phyloP scores from a whole-genome alignment of 495 filamentous ascomycete genomes.

The Apiosordaria backusii region DNA sequence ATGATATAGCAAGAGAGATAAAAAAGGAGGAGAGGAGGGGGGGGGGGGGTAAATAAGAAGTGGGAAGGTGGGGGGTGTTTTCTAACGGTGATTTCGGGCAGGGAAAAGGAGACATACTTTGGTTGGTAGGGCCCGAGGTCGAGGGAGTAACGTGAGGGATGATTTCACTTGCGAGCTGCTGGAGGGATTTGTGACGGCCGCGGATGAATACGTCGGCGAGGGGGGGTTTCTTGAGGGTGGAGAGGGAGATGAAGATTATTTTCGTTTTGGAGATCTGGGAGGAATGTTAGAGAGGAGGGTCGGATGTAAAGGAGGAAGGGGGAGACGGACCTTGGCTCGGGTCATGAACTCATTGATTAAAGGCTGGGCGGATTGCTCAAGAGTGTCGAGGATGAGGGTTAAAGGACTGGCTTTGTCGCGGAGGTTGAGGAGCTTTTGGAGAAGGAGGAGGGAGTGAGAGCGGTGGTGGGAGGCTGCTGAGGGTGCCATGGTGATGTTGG shows the following conservation, averaged over 20 bases:
- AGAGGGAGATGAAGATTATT: constrained; percentile 74
- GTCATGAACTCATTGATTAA: constrained; percentile 69
- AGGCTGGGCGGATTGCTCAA: constrained; percentile 76
- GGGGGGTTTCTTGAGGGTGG: constrained; percentile 56
- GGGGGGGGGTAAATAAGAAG: constrained; percentile 18
- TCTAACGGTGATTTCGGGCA: no score
- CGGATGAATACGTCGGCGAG: constrained; percentile 61
- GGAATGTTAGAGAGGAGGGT: constrained; percentile 7
- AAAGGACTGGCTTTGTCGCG: constrained; percentile 80
- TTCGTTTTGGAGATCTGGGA: constrained; percentile 49
- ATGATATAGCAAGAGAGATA: no score
- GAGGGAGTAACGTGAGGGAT: constrained; percentile 45
- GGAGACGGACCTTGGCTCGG: constrained; percentile 60
- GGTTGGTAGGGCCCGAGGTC: constrained; percentile 23
- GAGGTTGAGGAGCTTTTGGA: constrained; percentile 76
- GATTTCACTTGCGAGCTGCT: constrained; percentile 55
- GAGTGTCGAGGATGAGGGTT: constrained; percentile 76
- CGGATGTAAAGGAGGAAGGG: not conserved
- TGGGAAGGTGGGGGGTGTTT: no score
- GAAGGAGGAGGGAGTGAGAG: constrained; percentile 80
- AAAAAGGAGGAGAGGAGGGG: no score
- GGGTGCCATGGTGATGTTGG: constrained; percentile 40
- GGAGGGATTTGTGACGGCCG: constrained; percentile 55
- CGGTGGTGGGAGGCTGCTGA: constrained; percentile 62
- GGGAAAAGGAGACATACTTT: constrained; percentile 28